Evolutionary conservation across 1,284 basidiomycete genomes (phyloP), one percentile per base, ranked within the genome.

Genomic region (Fistulinella cinereoalba): DNA sequence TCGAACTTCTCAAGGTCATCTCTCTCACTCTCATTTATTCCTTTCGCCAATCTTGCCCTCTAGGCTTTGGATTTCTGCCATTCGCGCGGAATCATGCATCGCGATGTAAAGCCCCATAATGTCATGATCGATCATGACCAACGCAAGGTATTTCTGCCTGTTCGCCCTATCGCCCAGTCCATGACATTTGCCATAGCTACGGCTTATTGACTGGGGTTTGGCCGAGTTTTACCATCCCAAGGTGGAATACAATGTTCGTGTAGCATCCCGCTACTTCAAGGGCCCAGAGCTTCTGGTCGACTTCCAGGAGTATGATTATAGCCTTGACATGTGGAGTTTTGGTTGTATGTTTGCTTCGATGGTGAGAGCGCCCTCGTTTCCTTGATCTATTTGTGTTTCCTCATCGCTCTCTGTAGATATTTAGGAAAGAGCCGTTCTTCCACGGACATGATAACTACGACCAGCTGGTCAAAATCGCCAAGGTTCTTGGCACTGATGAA

Each of bases 281-380:
- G 96, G 94, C 0, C 97, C 97, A 4, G 96, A 99, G 68, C 76
- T 99, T 47, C 76, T 99, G 40, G 95, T 98, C 52, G 97, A 98
- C 68, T 98, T 97, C 75, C 94, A 97, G 67, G 93, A 97, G 69
- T 98, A 97, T 62, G 95, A 97, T 68, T 96, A 97, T 66, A 91
- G 88, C 66, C 69, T 95, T 56, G 96, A 99, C 68, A 93, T 99
- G 91, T 98, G 96, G 96, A 94, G 91, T 70, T 84, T 92, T 60
- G 96, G 96, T 6, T 98, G 96, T 70, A 98, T 97, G 92, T 97
- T 97, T 68, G 93, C 93, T 12, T 92, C 89, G n/a, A 97, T 98
- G 93, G 92, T 93, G 58, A 55, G 77, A 62, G 29, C 21, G 13
- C 36, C 38, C 33, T 37, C 41, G 15, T 16, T 25, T 16, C 32